Conservation (phyloP, 139 green algal genomes). For the Chlorella sp. region DNA sequence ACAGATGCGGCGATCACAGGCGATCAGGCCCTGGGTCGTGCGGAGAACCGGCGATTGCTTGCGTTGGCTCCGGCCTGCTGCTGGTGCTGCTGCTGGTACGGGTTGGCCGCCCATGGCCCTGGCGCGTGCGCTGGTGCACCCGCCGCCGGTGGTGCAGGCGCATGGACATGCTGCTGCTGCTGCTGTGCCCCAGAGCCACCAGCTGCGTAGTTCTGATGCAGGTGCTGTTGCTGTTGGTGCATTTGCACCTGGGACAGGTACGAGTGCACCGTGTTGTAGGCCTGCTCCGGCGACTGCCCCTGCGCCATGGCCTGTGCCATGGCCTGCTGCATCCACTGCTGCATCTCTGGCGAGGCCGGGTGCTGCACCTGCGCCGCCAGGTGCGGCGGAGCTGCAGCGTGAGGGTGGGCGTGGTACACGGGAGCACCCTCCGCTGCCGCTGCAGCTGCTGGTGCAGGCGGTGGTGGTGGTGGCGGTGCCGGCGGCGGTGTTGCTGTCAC, state of each 20-base stretch:
- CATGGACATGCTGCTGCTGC: neutral
- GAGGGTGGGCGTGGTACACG: too few relatives aligned
- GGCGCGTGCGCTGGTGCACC: too few relatives aligned
- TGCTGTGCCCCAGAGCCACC: neutral
- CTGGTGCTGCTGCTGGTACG: too few relatives aligned
- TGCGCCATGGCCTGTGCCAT: neutral
- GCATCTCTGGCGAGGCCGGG: neutral
- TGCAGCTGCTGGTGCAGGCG: conserved; percentile 3
- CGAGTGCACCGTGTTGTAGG: neutral
- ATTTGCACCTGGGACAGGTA: neutral
- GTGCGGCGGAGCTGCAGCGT: too few relatives aligned
- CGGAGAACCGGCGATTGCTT: too few relatives aligned
- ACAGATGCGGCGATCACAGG: too few relatives aligned
- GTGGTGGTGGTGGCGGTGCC: neutral
- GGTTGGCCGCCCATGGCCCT: too few relatives aligned
- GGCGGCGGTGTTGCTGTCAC: neutral
- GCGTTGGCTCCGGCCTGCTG: too few relatives aligned
- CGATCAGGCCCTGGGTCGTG: too few relatives aligned
- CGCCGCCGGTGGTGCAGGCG: neutral
- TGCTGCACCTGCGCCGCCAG: too few relatives aligned
- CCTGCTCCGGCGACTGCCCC: neutral
- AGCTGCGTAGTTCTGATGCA: neutral
- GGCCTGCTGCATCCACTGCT: neutral
- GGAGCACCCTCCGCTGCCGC: neutral
- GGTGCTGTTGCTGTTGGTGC: neutral